These are phyloP conservation scores for Paecilomyces dactylethromorphus DNA, from an alignment of 2,329 filamentous ascomycete species.

Conservation along the genomic window DNA sequence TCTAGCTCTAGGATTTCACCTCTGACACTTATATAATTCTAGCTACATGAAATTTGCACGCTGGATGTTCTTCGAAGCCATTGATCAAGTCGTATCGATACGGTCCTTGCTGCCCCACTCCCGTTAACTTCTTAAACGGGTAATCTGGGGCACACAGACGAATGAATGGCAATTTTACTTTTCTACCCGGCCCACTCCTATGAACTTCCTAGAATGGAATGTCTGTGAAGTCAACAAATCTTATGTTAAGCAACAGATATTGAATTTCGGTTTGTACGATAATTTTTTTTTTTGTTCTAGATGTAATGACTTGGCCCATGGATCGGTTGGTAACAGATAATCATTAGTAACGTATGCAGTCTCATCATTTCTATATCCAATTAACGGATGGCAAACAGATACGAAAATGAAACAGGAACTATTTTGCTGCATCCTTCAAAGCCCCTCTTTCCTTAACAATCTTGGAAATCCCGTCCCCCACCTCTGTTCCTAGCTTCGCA, in stretches of 20 bases:
- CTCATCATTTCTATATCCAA: too few relatives aligned
- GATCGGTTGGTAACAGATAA: too few relatives aligned
- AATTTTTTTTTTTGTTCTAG: too few relatives aligned
- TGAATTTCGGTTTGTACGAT: too few relatives aligned
- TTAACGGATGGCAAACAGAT: too few relatives aligned
- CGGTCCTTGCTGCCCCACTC: not conserved
- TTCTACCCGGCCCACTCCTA: not conserved
- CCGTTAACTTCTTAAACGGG: not conserved
- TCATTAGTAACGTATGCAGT: too few relatives aligned
- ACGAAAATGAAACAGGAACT: too few relatives aligned
- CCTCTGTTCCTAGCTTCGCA: slow-evolving; percentile 33
- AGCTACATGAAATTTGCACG: not conserved
- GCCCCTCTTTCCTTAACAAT: slow-evolving; percentile 26
- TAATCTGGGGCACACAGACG: not conserved
- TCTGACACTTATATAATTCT: not conserved
- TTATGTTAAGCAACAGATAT: too few relatives aligned
- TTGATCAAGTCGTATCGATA: not conserved
- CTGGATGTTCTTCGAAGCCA: not conserved
- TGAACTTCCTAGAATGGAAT: not conserved
- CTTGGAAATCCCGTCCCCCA: slow-evolving; percentile 26
- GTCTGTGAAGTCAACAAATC: not conserved
- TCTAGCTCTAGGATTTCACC: not conserved
- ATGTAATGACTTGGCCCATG: too few relatives aligned
- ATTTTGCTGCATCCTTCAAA: slow-evolving; percentile 10
- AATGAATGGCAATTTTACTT: not conserved